A percentile compares a stretch with the other conserved stretches of the same genome.
phyloP scores from a whole-genome alignment of 169 alveolate genomes.

The Miamiensis avidus region DNA sequence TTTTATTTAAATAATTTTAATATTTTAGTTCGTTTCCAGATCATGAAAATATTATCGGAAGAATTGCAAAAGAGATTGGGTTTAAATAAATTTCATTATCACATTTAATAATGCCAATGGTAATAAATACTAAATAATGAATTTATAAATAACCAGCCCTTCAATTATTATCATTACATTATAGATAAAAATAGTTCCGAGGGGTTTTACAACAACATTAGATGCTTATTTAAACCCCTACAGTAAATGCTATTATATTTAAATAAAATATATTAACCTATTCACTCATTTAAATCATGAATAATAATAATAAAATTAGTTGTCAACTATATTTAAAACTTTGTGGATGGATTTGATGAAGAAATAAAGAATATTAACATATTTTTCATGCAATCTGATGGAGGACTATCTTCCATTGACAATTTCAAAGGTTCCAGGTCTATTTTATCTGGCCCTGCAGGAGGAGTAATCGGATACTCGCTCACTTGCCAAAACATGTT shows the following conservation, averaged over 20 bases:
- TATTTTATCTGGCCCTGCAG: conserved; percentile 89
- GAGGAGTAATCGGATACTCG: conserved; percentile 84
- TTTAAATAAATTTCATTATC: conserved; percentile 69
- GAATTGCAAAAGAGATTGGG: conserved; percentile 65
- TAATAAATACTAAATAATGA: too few relatives aligned
- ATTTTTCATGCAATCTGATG: conserved; percentile 85
- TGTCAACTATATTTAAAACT: conserved; percentile 44
- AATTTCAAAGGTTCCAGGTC: conserved; percentile 76
- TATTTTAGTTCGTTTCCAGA: conserved; percentile 41
- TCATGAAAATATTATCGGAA: conserved; percentile 64
- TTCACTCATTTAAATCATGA: background rate
- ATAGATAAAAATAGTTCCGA: conserved; percentile 61
- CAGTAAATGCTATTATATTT: conserved; percentile 21
- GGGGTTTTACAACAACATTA: conserved; percentile 79
- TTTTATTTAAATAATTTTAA: too few relatives aligned
- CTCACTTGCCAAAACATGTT: conserved; percentile 47
- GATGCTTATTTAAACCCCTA: conserved; percentile 86
- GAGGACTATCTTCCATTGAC: conserved; percentile 72
- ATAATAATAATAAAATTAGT: conserved; percentile 6
- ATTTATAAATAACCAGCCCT: background rate
- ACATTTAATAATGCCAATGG: conserved; percentile 61
- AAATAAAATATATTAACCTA: too few relatives aligned
- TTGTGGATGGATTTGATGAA: conserved; percentile 65
- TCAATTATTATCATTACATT: too few relatives aligned
- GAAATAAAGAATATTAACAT: conserved; percentile 46